A percentile compares a stretch with the other conserved stretches of the same genome.
These are phyloP conservation scores for Colletotrichum higginsianum DNA, from an alignment of 2,329 filamentous ascomycete genomes.

Conservation along the genomic window DNA sequence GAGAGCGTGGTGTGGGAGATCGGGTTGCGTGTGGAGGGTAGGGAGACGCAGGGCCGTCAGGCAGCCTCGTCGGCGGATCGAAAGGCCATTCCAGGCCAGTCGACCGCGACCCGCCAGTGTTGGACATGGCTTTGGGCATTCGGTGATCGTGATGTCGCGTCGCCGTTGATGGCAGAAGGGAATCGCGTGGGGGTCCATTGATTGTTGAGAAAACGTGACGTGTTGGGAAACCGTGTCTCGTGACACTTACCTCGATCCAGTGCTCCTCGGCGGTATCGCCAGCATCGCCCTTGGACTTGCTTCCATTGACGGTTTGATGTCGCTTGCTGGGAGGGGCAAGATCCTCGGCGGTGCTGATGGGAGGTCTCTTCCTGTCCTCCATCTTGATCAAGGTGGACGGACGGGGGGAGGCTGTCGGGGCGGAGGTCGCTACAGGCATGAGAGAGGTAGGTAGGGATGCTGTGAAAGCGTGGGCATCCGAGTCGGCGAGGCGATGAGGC, in stretches of 20 bases:
- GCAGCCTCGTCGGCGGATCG: slow-evolving; percentile 41
- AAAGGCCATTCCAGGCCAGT: slow-evolving; percentile 41
- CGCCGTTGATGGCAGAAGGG: slow-evolving; percentile 38
- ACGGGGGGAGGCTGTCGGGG: slow-evolving; percentile 78
- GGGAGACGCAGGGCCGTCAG: slow-evolving; percentile 34
- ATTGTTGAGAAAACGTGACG: slow-evolving; percentile 44
- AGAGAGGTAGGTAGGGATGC: slow-evolving; percentile 64
- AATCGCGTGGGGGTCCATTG: slow-evolving; percentile 40
- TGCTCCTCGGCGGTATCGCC: slow-evolving; percentile 71
- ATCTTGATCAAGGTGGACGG: slow-evolving; percentile 92
- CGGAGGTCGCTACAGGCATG: slow-evolving; percentile 86
- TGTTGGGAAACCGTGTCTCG: slow-evolving; percentile 48
- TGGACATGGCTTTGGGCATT: slow-evolving; percentile 36
- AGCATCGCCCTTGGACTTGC: slow-evolving; percentile 69
- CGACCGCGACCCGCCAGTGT: slow-evolving; percentile 40
- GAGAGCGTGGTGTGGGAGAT: slow-evolving; percentile 20
- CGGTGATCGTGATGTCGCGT: slow-evolving; percentile 41
- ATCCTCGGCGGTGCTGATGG: slow-evolving; percentile 84
- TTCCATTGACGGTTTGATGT: slow-evolving; percentile 85
- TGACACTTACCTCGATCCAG: slow-evolving; percentile 77
- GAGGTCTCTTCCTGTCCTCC: slow-evolving; percentile 99
- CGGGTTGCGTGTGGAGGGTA: slow-evolving; percentile 34
- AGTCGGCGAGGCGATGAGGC: slow-evolving; percentile 25
- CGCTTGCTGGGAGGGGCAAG: slow-evolving; percentile 91
- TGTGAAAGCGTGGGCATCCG: slow-evolving; percentile 36